These are phyloP conservation scores for Bretziella fagacearum DNA, from an alignment of 2,329 filamentous ascomycete genomes.

Conservation along the genomic window DNA sequence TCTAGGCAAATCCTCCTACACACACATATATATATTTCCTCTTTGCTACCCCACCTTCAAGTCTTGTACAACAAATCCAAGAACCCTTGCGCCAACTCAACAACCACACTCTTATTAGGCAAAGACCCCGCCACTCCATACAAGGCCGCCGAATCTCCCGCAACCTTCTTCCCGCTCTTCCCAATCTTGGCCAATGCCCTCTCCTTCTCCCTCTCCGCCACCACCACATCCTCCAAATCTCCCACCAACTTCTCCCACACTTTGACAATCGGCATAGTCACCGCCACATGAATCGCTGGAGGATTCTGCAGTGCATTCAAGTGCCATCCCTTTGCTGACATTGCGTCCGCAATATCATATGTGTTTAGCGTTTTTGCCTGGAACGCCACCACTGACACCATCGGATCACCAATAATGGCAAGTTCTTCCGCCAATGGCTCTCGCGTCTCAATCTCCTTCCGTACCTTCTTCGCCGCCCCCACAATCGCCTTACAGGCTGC, in stretches of 20 bases:
- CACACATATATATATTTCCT: too few relatives aligned
- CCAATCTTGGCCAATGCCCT: constrained; percentile 53
- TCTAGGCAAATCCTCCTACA: too few relatives aligned
- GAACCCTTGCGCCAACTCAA: constrained; percentile 77
- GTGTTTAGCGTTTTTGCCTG: constrained; percentile 68
- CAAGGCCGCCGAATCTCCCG: constrained; percentile 68
- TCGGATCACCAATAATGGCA: constrained; percentile 63
- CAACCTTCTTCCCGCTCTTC: constrained; percentile 45
- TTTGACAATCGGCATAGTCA: constrained; percentile 70
- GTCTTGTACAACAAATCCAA: constrained; percentile 86
- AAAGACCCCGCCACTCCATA: constrained; percentile 92
- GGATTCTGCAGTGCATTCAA: constrained; percentile 86
- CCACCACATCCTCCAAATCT: constrained; percentile 51
- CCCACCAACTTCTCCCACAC: constrained; percentile 62
- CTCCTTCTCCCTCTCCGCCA: constrained; percentile 68
- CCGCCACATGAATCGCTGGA: constrained; percentile 82
- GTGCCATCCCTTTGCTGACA: constrained; percentile 79
- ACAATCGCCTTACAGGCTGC: constrained; percentile 79
- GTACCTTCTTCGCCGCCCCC: constrained; percentile 68
- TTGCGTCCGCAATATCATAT: constrained; percentile 84
- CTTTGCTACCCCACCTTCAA: too few relatives aligned
- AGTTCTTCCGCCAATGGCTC: constrained; percentile 55
- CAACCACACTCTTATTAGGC: constrained; percentile 90
- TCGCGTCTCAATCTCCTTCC: constrained; percentile 52
- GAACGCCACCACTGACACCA: constrained; percentile 85